Conservation (phyloP, 495 filamentous ascomycete species). For the Aspergillus biplanus region DNA sequence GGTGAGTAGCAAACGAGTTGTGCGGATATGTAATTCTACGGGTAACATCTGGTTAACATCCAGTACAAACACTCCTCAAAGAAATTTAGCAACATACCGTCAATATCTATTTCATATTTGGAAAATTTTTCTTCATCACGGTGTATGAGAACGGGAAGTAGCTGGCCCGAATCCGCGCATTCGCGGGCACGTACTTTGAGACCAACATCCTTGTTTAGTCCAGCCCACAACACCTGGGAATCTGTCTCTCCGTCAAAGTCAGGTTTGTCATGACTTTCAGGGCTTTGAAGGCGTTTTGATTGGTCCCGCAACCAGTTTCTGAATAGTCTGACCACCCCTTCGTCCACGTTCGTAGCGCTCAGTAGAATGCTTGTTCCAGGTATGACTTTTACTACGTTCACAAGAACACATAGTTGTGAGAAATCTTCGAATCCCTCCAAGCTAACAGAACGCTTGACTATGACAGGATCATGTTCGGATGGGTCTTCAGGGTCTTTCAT, state of each 20-base stretch:
- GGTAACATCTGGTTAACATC: neutral
- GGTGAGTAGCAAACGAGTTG: conserved; percentile 58
- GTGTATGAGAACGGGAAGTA: conserved; percentile 47
- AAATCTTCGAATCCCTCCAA: conserved; percentile 72
- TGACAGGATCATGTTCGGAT: neutral
- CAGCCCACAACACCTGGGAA: conserved; percentile 59
- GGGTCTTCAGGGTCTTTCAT: conserved; percentile 34
- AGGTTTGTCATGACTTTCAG: neutral
- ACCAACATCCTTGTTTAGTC: conserved; percentile 56
- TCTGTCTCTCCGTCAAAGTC: neutral
- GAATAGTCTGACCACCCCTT: conserved; percentile 68
- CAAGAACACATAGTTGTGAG: conserved; percentile 68
- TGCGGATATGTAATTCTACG: conserved; percentile 63
- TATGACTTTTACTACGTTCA: conserved; percentile 68
- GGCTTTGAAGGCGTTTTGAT: conserved; percentile 10
- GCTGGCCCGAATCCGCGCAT: conserved; percentile 29
- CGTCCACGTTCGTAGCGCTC: conserved; percentile 62
- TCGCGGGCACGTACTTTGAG: conserved; percentile 58
- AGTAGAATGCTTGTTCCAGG: conserved; percentile 58
- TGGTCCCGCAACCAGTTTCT: conserved; percentile 67
- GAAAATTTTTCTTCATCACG: conserved; percentile 58
- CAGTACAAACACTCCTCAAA: neutral
- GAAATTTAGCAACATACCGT: conserved; percentile 47
- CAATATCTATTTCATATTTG: conserved; percentile 62
- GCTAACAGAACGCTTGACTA: conserved; percentile 56